These are phyloP conservation scores for Hypholoma sublateritium DNA, from an alignment of 768 basidiomycete genomes.

Conservation along the genomic window DNA sequence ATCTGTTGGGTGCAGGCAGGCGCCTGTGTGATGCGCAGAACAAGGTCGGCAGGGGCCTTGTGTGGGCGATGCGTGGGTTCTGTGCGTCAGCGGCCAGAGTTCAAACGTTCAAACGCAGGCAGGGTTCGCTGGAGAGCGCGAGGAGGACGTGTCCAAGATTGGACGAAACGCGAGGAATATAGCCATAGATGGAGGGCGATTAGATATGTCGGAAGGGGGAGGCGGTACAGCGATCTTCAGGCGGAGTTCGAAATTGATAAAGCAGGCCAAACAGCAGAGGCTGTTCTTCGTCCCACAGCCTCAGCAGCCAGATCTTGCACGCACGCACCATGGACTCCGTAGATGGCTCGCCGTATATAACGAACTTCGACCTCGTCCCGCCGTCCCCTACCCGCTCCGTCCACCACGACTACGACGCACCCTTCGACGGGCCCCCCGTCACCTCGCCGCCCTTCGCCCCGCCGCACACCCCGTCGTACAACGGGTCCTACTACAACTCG, in stretches of 20 bases:
- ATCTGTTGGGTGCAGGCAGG: too few relatives aligned
- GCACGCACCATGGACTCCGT: constrained; percentile 13
- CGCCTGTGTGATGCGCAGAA: too few relatives aligned
- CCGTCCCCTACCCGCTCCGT: constrained; percentile 10
- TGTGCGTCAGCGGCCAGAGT: too few relatives aligned
- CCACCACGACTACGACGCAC: constrained; percentile 7
- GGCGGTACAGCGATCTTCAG: background rate
- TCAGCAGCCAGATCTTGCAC: background rate
- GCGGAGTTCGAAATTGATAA: background rate
- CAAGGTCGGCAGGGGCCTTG: too few relatives aligned
- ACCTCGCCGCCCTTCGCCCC: constrained; percentile 1
- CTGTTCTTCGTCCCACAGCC: background rate
- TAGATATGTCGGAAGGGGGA: too few relatives aligned
- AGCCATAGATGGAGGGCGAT: too few relatives aligned
- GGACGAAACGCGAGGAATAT: too few relatives aligned
- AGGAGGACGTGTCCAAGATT: too few relatives aligned
- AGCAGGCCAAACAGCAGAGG: background rate
- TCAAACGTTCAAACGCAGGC: too few relatives aligned
- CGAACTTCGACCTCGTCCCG: constrained; percentile 22
- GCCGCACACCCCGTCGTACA: constrained; percentile 24
- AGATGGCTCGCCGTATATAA: constrained; percentile 24
- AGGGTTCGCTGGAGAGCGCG: too few relatives aligned
- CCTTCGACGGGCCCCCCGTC: constrained; percentile 1
- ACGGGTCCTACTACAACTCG: constrained; percentile 63
- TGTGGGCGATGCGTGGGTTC: too few relatives aligned